Evolutionary conservation across 495 filamentous ascomycete species (phyloP).

Genomic region (Daldinia decipiens): DNA sequence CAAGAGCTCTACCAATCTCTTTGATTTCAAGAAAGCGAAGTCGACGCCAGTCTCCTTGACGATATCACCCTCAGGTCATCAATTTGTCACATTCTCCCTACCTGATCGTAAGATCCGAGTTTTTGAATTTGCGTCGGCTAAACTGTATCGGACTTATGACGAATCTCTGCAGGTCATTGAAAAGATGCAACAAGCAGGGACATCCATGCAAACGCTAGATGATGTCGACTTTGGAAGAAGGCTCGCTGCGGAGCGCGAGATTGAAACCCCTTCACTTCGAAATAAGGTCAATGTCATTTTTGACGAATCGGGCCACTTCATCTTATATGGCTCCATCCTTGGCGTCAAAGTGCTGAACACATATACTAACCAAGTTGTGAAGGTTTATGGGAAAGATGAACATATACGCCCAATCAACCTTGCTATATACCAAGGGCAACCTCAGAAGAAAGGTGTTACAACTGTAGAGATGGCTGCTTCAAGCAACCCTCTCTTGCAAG

Average conservation of each 20-base stretch:
- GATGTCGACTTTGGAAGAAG: constrained; percentile 92
- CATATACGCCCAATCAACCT: constrained; percentile 83
- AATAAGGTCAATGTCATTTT: constrained; percentile 87
- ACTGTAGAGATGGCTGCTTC: constrained; percentile 99
- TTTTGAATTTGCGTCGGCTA: constrained; percentile 90
- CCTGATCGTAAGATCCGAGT: constrained; percentile 92
- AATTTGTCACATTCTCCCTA: constrained; percentile 90
- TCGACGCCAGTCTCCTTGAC: constrained; percentile 85
- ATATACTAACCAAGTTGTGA: constrained; percentile 88
- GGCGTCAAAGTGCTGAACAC: constrained; percentile 96
- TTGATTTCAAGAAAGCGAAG: constrained; percentile 97
- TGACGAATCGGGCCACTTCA: constrained; percentile 95
- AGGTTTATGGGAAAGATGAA: constrained; percentile 88
- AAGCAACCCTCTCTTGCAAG: constrained; percentile 89
- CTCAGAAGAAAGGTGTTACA: constrained; percentile 87
- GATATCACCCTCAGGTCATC: constrained; percentile 82
- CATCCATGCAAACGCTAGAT: constrained; percentile 78
- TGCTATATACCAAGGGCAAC: constrained; percentile 93
- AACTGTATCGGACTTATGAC: constrained; percentile 91
- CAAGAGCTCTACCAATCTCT: constrained; percentile 92
- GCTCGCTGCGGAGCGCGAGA: constrained; percentile 85
- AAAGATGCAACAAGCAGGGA: constrained; percentile 94
- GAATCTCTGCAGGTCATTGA: constrained; percentile 87
- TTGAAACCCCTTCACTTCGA: constrained; percentile 72
- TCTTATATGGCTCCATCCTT: constrained; percentile 90